phyloP scores from a whole-genome alignment of 192 early-diverging fungal genomes.

The Chytriomyces sp. region DNA sequence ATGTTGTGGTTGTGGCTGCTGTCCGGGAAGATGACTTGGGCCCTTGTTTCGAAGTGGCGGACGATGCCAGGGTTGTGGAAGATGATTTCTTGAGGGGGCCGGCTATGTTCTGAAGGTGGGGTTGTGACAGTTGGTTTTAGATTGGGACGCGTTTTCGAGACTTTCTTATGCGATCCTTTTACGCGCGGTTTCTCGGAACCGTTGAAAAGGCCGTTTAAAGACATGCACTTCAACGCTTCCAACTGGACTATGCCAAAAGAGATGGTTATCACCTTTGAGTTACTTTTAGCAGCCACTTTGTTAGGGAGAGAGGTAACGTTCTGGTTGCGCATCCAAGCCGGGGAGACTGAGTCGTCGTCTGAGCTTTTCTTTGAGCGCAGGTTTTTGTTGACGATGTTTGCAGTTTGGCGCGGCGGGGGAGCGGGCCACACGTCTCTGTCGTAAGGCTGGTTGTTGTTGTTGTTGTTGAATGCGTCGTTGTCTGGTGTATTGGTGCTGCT shows the following conservation, averaged over 20 bases:
- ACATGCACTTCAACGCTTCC: no score
- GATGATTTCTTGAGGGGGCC: slow-evolving; percentile 15
- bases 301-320: background rate
- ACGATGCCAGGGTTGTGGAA: background rate
- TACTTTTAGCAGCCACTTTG: slow-evolving; percentile 20
- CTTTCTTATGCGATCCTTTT: no score
- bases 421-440: slow-evolving; percentile 60
- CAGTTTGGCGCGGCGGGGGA: slow-evolving; percentile 43
- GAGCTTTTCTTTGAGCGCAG: background rate
- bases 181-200: no score
- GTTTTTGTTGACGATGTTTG: background rate
- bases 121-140: background rate
- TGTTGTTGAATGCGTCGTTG: slow-evolving; percentile 2
- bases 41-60: slow-evolving; percentile 9
- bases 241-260: no score
- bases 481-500: background rate
- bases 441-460: background rate
- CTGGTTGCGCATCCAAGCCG: slow-evolving; percentile 46
- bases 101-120: background rate
- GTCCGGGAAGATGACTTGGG: slow-evolving; percentile 13
- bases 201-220: no score
- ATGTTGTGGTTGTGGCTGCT: slow-evolving; percentile 10
- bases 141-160: no score
- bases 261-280: background rate
- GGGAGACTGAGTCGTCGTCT: slow-evolving; percentile 37